Evolutionary conservation across 176 grass and related monocot genomes (phyloP).

Genomic region (Chloris gayana): DNA sequence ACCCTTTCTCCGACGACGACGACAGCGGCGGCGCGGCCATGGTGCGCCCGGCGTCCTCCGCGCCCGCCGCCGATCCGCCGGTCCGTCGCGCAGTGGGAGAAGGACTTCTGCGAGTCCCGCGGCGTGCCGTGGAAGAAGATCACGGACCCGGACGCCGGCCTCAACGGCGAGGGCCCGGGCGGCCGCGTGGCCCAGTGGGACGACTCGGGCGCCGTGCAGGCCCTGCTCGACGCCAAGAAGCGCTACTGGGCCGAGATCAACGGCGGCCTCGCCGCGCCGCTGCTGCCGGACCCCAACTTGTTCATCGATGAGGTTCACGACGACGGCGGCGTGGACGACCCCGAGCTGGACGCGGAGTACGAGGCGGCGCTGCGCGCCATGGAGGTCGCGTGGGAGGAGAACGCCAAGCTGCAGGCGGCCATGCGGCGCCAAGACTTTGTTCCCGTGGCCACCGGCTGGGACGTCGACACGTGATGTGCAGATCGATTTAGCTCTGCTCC

Average conservation of each 20-base stretch:
- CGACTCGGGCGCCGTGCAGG: conserved; percentile 46
- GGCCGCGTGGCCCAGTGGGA: conserved; percentile 38
- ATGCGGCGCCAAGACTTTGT: neutral
- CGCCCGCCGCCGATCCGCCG: neutral
- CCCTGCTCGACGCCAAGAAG: conserved; percentile 46
- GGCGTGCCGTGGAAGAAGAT: conserved; percentile 43
- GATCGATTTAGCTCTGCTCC: neutral
- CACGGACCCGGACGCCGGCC: neutral
- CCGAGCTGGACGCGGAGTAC: neutral
- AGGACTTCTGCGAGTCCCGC: conserved; percentile 36
- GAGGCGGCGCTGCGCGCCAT: neutral
- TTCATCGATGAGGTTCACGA: neutral
- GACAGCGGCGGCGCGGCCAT: neutral
- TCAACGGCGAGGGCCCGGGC: neutral
- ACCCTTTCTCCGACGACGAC: too few relatives aligned
- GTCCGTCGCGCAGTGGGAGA: conserved; percentile 44
- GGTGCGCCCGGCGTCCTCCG: neutral
- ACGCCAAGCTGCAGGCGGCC: neutral
- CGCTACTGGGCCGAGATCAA: conserved; percentile 50
- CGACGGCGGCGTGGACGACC: neutral
- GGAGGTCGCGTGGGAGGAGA: conserved; percentile 5
- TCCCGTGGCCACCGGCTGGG: conserved; percentile 23
- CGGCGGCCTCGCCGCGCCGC: conserved; percentile 10
- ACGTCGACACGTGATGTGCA: neutral
- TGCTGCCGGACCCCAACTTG: conserved; percentile 24